phyloP scores from a whole-genome alignment of 176 grass and related monocot genomes.

The Triticum timopheevii region DNA sequence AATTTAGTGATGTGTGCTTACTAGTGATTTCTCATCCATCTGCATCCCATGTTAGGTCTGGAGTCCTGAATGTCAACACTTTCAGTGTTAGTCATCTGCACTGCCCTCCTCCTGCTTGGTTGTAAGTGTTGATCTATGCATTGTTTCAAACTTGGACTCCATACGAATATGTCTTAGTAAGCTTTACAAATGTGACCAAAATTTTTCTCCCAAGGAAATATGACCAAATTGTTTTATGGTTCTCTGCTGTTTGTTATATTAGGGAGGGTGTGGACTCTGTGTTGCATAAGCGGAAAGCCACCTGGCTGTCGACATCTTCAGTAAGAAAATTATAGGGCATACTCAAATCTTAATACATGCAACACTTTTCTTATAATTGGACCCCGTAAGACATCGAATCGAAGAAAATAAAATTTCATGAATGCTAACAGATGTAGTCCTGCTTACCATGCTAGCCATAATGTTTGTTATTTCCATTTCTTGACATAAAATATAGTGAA shows the following conservation, averaged over 20 bases:
- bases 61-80: slow-evolving; percentile 69
- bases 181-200: neutral
- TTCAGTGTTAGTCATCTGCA: slow-evolving; percentile 81
- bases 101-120: slow-evolving; percentile 88
- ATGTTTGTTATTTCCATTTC: neutral
- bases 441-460: neutral
- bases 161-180: slow-evolving; percentile 1
- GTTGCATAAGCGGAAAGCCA: slow-evolving; percentile 45
- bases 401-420: neutral
- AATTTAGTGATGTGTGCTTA: neutral
- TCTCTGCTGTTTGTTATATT: slow-evolving; percentile 24
- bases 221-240: slow-evolving; percentile 14
- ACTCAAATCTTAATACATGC: slow-evolving; percentile 10
- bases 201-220: neutral
- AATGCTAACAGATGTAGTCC: slow-evolving; percentile 9
- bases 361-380: neutral
- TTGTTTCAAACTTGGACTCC: slow-evolving; percentile 18
- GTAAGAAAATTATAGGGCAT: slow-evolving; percentile 42
- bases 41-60: slow-evolving; percentile 65
- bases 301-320: slow-evolving; percentile 71
- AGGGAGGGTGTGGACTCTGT: slow-evolving; percentile 48
- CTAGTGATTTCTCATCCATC: slow-evolving; percentile 25
- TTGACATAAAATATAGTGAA: slow-evolving; percentile 10
- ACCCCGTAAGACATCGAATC: neutral
- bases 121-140: slow-evolving; percentile 59